These are phyloP conservation scores for Mortierella sp. DNA, from an alignment of 371 early-diverging fungal species.

Conservation along the genomic window DNA sequence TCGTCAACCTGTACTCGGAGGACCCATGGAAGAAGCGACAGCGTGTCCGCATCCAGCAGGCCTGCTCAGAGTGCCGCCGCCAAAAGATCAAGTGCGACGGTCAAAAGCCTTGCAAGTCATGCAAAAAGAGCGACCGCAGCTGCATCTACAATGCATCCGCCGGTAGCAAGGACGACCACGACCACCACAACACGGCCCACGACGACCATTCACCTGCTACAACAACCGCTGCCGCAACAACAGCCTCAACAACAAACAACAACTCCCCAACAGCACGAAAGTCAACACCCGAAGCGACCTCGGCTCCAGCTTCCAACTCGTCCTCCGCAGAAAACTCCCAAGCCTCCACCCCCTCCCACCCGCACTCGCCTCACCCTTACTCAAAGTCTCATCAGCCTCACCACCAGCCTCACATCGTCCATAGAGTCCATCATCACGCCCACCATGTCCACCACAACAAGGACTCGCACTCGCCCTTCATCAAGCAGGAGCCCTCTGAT, in stretches of 20 bases:
- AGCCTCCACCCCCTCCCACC: constrained; percentile 18
- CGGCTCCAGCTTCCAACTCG: constrained; percentile 9
- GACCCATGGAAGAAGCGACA: constrained; percentile 59
- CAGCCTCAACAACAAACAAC: neutral
- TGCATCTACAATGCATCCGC: constrained; percentile 51
- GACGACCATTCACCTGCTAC: constrained; percentile 12
- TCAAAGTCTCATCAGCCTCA: constrained; percentile 29
- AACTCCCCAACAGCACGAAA: neutral
- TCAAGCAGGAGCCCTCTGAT: constrained; percentile 47
- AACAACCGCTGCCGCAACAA: neutral
- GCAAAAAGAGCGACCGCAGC: constrained; percentile 54
- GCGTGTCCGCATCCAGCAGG: constrained; percentile 55
- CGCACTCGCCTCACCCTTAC: constrained; percentile 47
- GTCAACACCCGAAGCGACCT: neutral
- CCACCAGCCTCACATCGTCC: constrained; percentile 24
- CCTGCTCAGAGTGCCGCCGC: constrained; percentile 55
- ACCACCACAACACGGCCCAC: constrained; percentile 11
- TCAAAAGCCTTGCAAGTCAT: constrained; percentile 56
- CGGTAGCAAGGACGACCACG: constrained; percentile 12
- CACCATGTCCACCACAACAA: constrained; percentile 31
- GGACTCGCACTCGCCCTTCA: constrained; percentile 5
- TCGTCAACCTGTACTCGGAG: constrained; percentile 57
- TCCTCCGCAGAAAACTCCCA: constrained; percentile 4
- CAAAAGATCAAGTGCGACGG: constrained; percentile 59
- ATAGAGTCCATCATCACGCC: constrained; percentile 17